A percentile compares a stretch with the other conserved stretches of the same genome.
These are phyloP conservation scores for Vitis hybrid DNA, from an alignment of 177 flowering plant species.

Conservation along the genomic window DNA sequence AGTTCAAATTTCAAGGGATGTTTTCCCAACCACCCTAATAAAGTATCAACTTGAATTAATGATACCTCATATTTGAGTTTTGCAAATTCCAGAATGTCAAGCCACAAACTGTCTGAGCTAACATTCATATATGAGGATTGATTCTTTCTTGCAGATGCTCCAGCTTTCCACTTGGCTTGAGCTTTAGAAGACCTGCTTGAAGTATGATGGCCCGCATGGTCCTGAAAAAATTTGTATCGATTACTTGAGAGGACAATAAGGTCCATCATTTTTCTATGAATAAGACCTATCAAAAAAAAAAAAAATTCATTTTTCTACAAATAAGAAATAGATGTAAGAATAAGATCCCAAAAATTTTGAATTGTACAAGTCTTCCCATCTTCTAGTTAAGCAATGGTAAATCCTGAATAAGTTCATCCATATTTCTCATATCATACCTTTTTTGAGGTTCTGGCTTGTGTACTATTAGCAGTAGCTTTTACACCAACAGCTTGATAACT, in stretches of 20 bases:
- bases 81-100: conserved; percentile 76
- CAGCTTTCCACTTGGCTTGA: conserved; percentile 46
- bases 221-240: conserved; percentile 30
- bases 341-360: no score
- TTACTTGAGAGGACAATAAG: background rate
- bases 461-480: conserved; percentile 33
- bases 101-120: conserved; percentile 72
- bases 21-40: no score
- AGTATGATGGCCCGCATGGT: conserved; percentile 40
- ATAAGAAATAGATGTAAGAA: no score
- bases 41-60: background rate
- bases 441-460: conserved; percentile 41
- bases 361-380: background rate
- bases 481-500: conserved; percentile 36
- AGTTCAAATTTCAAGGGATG: no score
- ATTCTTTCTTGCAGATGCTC: conserved; percentile 41
- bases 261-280: background rate
- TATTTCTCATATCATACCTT: conserved; percentile 48
- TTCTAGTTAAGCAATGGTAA: background rate
- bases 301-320: background rate
- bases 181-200: conserved; percentile 50
- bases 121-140: conserved; percentile 47
- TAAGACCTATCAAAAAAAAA: background rate
- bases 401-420: background rate
- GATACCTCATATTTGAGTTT: conserved; percentile 86